phyloP scores from a whole-genome alignment of 805 yeast genomes.

The Monosporozyma yasuniensis region DNA sequence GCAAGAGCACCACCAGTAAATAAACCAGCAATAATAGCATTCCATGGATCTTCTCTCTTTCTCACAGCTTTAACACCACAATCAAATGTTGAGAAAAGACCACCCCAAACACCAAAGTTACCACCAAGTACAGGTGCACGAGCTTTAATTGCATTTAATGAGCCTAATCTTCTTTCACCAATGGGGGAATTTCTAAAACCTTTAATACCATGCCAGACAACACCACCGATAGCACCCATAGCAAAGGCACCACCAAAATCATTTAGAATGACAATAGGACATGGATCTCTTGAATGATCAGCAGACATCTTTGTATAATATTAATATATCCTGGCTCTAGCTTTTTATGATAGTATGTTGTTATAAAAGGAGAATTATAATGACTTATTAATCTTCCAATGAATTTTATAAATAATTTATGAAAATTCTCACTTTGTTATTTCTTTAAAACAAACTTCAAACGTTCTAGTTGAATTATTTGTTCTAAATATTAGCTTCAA shows the following conservation, averaged over 20 bases:
- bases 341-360: not conserved
- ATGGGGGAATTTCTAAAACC: conserved; percentile 97
- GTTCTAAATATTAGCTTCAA: too few relatives aligned
- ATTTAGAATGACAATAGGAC: conserved; percentile 90
- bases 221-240: conserved; percentile 99
- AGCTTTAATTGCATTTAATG: conserved; percentile 82
- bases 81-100: conserved; percentile 89
- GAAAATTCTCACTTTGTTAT: too few relatives aligned
- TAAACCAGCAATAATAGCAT: conserved; percentile 95
- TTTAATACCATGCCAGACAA: conserved; percentile 97
- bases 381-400: too few relatives aligned
- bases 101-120: conserved; percentile 99
- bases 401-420: too few relatives aligned
- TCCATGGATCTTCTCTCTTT: conserved; percentile 97
- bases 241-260: conserved; percentile 99
- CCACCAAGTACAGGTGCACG: conserved; percentile 99
- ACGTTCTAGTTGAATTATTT: too few relatives aligned
- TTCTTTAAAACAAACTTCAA: too few relatives aligned
- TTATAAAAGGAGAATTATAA: not conserved
- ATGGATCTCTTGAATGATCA: conserved; percentile 98
- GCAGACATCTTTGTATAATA: conserved; percentile 54
- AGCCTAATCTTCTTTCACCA: conserved; percentile 90
- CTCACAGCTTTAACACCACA: conserved; percentile 92
- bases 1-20: conserved; percentile 98
- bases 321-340: not conserved